Conservation (phyloP, 768 basidiomycete species). For the Cystobasidium onofrii region DNA sequence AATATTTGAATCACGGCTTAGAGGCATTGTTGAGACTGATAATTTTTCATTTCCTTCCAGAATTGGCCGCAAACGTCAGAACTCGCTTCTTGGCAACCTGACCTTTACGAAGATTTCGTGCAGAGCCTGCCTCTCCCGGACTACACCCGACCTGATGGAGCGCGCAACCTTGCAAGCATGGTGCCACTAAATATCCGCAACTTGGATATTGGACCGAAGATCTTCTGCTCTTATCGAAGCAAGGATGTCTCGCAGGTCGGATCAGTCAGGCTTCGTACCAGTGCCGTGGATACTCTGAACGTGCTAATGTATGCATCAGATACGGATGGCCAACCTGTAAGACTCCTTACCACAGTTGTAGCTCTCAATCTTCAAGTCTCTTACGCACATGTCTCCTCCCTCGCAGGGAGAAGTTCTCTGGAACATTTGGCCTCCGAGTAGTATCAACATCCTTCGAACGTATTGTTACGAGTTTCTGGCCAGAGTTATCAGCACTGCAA, state of each 20-base stretch:
- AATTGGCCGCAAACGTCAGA: constrained; percentile 89
- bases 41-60: constrained; percentile 48
- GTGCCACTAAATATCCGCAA: constrained; percentile 69
- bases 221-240: constrained; percentile 61
- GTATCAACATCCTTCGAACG: constrained; percentile 64
- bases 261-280: constrained; percentile 83
- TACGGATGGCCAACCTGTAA: constrained; percentile 46
- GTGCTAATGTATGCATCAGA: constrained; percentile 74
- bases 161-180: constrained; percentile 78
- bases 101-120: constrained; percentile 76
- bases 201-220: constrained; percentile 81
- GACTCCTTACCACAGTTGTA: neutral
- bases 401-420: constrained; percentile 60
- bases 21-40: neutral
- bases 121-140: constrained; percentile 75
- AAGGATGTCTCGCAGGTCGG: constrained; percentile 67
- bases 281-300: constrained; percentile 55
- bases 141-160: constrained; percentile 83
- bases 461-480: constrained; percentile 62
- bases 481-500: constrained; percentile 39
- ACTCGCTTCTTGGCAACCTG: constrained; percentile 73
- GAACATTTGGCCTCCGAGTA: constrained; percentile 79
- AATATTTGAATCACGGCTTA: neutral
- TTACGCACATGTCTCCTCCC: no score
- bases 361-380: no score